Evolutionary conservation across 495 filamentous ascomycete species (phyloP), one percentile per base, ranked within the genome.

Genomic region (Pseudotulostoma volvatum): DNA sequence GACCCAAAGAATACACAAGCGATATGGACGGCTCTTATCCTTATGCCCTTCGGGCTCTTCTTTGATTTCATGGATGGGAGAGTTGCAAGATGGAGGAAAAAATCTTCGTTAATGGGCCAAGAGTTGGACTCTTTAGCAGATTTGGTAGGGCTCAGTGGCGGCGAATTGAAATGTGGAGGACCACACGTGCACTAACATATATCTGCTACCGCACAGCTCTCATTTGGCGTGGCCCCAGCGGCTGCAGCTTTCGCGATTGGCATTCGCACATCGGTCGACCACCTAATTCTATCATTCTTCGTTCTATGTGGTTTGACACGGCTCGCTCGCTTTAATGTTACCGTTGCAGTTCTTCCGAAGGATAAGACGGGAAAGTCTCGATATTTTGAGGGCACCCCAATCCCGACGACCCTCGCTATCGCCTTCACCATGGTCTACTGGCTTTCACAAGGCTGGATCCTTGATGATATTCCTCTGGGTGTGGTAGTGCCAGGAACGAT

Each of bases 11-110:
- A 79, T 34, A 65, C 74, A 47, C 54, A 59, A 11, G 71, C 81
- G 46, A 60, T 95, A 18, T 96, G 78, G 70, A 56, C 75, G 17
- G 88, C 92, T 13, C 76, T 97, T 34, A 73, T 60, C 0, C 83
- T 95, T 56, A 81, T 95, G 65, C 88, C 88, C 1, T 80, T 95
- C 20, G 90, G 87, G 2, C 70, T 96, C 2, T 95, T 95, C 65
- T 97, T 97, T 58, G 90, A 97, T 55, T 93, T 94, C 52, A 85
- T 96, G 77, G 90, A 97, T 57, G 90, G 90, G 45, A 90, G 82
- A 49, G 86, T 97, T 31, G 90, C 90, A 42, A 66, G 90, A 38
- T 96, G 90, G 92, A 71, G 92, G 50, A 77, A 83, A 58, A 96
- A 95, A 73, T 84, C 82, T 43, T 87, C 80, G 40, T 64, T 96